Conservation (phyloP, 73 alveolate genomes). For the Diophrys sp. region DNA sequence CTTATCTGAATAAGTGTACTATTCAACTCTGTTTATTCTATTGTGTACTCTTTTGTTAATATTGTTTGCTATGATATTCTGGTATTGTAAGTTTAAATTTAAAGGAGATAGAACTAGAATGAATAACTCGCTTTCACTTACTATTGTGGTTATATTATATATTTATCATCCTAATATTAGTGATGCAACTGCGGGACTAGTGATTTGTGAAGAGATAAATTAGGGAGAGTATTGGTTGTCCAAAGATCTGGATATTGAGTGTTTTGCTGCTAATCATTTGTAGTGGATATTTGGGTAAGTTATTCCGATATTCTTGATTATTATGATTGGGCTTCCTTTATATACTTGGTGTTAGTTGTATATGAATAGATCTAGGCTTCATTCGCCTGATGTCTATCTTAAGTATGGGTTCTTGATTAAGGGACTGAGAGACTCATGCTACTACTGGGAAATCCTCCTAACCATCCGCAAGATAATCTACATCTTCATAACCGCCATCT, state of each 20-base stretch:
- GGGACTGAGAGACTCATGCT: neutral
- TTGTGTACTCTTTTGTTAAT: too few relatives aligned
- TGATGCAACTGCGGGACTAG: neutral
- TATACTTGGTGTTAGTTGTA: neutral
- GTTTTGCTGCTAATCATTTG: neutral
- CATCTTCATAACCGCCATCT: neutral
- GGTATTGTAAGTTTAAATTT: too few relatives aligned
- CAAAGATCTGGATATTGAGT: neutral
- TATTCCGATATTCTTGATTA: neutral
- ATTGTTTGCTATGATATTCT: too few relatives aligned
- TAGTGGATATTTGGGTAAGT: neutral
- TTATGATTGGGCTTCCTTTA: neutral
- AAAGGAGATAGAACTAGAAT: too few relatives aligned
- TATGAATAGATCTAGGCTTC: neutral
- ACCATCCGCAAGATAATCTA: too few relatives aligned
- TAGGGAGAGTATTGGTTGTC: neutral
- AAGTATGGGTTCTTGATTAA: neutral
- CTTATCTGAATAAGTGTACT: too few relatives aligned
- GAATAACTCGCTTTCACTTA: too few relatives aligned
- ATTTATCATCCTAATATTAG: neutral
- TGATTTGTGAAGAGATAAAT: neutral
- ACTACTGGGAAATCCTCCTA: neutral
- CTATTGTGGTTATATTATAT: neutral
- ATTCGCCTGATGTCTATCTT: too few relatives aligned
- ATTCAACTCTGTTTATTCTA: too few relatives aligned